Evolutionary conservation across 73 alveolate genomes (phyloP).

Genomic region (Paramecium octaurelia): DNA sequence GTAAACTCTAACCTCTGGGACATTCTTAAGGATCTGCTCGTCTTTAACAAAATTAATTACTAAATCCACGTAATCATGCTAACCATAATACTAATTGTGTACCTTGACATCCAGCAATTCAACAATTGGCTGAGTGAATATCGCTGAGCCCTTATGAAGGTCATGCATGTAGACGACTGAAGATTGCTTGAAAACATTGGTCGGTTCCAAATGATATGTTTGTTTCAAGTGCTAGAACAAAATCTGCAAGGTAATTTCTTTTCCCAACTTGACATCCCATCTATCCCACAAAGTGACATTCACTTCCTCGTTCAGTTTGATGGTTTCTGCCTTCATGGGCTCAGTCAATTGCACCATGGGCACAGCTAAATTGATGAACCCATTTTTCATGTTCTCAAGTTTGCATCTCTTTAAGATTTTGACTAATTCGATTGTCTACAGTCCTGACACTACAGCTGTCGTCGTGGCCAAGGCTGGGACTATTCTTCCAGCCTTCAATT

Average conservation of each 20-base stretch:
- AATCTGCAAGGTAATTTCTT: conserved; percentile 23
- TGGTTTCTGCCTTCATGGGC: conserved; percentile 7
- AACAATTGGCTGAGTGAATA: background rate
- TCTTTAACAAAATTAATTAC: conserved; percentile 32
- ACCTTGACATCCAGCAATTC: conserved; percentile 27
- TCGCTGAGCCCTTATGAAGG: conserved; percentile 14
- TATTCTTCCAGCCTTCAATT: conserved; percentile 96
- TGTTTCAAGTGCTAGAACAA: conserved; percentile 28
- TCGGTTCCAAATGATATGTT: conserved; percentile 8
- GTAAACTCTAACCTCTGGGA: conserved; percentile 16
- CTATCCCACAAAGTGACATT: conserved; percentile 62
- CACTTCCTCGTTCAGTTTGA: conserved; percentile 38
- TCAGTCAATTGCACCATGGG: conserved; percentile 55
- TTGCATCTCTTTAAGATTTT: conserved; percentile 61
- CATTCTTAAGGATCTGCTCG: conserved; percentile 10
- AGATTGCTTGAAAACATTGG: conserved; percentile 15
- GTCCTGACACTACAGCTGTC: conserved; percentile 95
- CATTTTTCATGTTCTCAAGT: conserved; percentile 56
- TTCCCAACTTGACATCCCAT: conserved; percentile 58
- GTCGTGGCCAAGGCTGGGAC: conserved; percentile 98
- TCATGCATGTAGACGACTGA: conserved; percentile 15
- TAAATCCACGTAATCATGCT: conserved; percentile 21
- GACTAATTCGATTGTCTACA: conserved; percentile 87
- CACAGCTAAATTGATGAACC: conserved; percentile 56
- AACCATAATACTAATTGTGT: background rate